phyloP scores from a whole-genome alignment of 2,329 filamentous ascomycete genomes.

The Rutstroemia sp. region DNA sequence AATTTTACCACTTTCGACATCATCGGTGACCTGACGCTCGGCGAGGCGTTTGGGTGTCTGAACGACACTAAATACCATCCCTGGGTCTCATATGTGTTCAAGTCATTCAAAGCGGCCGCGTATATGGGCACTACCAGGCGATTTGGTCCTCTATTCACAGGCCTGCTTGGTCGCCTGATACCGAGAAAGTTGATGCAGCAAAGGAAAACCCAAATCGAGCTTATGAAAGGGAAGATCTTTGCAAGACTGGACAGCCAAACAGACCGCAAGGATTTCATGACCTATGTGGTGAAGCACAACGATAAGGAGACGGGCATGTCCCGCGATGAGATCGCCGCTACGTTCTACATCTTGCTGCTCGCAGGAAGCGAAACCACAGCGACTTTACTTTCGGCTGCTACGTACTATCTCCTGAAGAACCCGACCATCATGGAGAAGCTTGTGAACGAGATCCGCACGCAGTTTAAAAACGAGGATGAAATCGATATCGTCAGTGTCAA shows the following conservation, averaged over 20 bases:
- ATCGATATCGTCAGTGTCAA: slow-evolving; percentile 29
- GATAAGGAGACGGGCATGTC: slow-evolving; percentile 16
- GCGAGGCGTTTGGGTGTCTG: slow-evolving; percentile 33
- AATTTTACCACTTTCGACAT: slow-evolving; percentile 22
- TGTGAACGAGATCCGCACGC: slow-evolving; percentile 33
- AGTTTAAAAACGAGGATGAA: slow-evolving; percentile 32
- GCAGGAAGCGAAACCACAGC: slow-evolving; percentile 15
- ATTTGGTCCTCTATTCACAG: slow-evolving; percentile 10
- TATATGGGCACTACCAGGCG: slow-evolving; percentile 14
- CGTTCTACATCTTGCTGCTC: slow-evolving; percentile 6
- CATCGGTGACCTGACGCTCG: slow-evolving; percentile 34
- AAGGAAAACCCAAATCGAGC: slow-evolving; percentile 13
- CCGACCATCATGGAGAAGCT: slow-evolving; percentile 28
- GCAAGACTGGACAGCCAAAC: slow-evolving; percentile 12
- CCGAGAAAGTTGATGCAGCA: slow-evolving; percentile 11
- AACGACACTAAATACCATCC: slow-evolving; percentile 23
- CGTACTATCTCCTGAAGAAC: slow-evolving; percentile 25
- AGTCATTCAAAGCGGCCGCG: slow-evolving; percentile 18
- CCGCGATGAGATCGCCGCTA: slow-evolving; percentile 7
- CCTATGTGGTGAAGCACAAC: slow-evolving; percentile 21
- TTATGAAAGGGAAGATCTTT: slow-evolving; percentile 15
- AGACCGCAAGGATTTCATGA: slow-evolving; percentile 30
- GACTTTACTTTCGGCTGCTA: slow-evolving; percentile 13
- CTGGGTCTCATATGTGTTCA: slow-evolving; percentile 24
- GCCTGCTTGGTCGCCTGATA: slow-evolving; percentile 3